Evolutionary conservation across 495 filamentous ascomycete species (phyloP).

Genomic region (Aspergillus sclerotiicarbonarius): DNA sequence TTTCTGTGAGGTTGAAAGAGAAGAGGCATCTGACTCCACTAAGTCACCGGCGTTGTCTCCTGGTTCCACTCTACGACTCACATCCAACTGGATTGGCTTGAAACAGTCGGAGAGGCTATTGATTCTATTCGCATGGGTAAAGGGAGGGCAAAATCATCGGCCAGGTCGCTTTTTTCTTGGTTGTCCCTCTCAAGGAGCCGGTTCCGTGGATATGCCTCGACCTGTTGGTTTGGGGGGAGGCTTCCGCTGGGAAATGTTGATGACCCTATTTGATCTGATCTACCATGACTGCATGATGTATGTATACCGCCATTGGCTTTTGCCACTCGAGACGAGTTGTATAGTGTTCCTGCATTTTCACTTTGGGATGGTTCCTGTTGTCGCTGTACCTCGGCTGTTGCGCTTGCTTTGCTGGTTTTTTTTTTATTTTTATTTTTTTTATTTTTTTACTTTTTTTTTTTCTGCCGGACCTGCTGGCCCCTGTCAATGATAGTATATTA

Average conservation of each 20-base stretch:
- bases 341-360: slow-evolving; percentile 24
- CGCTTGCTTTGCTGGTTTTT: slow-evolving; percentile 3
- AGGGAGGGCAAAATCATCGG: background rate
- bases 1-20: slow-evolving; percentile 14
- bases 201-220: too few relatives aligned
- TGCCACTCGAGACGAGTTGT: slow-evolving; percentile 21
- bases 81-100: slow-evolving; percentile 35
- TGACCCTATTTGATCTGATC: slow-evolving; percentile 28
- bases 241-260: slow-evolving; percentile 10
- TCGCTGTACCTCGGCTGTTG: slow-evolving; percentile 6
- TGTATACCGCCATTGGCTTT: slow-evolving; percentile 33
- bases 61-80: slow-evolving; percentile 13
- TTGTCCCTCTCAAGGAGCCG: too few relatives aligned
- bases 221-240: slow-evolving; percentile 5
- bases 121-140: slow-evolving; percentile 11
- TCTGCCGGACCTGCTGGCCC: background rate
- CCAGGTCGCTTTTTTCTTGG: background rate
- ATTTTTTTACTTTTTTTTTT: slow-evolving; percentile 9
- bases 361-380: slow-evolving; percentile 10
- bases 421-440: background rate
- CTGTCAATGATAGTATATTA: background rate
- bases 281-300: slow-evolving; percentile 43
- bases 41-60: slow-evolving; percentile 16
- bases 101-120: slow-evolving; percentile 20
- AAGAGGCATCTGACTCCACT: slow-evolving; percentile 6